Base-by-base conservation (phyloP, 176 grass and related monocot genomes). In the Oropetium thomaeum region DNA sequence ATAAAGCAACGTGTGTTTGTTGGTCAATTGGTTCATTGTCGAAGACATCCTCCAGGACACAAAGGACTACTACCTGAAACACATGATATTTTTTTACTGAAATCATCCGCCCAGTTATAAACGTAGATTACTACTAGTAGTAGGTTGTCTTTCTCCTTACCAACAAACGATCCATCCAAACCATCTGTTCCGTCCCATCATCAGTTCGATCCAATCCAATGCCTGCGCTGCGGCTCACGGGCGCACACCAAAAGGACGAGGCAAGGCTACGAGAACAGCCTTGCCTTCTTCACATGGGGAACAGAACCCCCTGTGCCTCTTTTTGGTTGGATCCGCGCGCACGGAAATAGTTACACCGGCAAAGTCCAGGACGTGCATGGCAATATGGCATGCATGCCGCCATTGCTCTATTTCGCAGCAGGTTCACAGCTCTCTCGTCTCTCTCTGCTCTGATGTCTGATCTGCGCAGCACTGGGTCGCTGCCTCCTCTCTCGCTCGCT, bases 301-400 rank as follows among this genome's bases (percentile, higher is more conserved):
- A 74, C 74, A 83, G 79, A 53, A 30, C 10, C 28, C 32, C 27
- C 65, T 52, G 51, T 52, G 51, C 55, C 43, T 10, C 78, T 64
- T 77, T 81, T 82, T 74, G 68, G 85, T 78, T 87, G 79, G 85
- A 73, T 87, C 78, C 79, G 79, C 44, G 41, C 19, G 79, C 44
- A 33, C 19, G 8, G 81, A 84, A 79, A 87, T 87, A 83, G 79
- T 61, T 79, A 72, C 68, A 79, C 42, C 60, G 13, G 61, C 66
- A 82, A 87, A 58, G 20, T 77, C 73, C 79, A 78, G 49, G 74
- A 28, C 67, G 45, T 51, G 73, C 72, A 53, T 27, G 14, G 85
- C 78, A n/a, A n/a, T n/a, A 44, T 39, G 15, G 49, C 49, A 44
- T 34, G 84, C 57, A 55, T 55, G 61, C 70, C 28, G 84, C 84